Base-by-base conservation (phyloP, 129 eudicot genomes). In the Centrapalus pauciflorus region DNA sequence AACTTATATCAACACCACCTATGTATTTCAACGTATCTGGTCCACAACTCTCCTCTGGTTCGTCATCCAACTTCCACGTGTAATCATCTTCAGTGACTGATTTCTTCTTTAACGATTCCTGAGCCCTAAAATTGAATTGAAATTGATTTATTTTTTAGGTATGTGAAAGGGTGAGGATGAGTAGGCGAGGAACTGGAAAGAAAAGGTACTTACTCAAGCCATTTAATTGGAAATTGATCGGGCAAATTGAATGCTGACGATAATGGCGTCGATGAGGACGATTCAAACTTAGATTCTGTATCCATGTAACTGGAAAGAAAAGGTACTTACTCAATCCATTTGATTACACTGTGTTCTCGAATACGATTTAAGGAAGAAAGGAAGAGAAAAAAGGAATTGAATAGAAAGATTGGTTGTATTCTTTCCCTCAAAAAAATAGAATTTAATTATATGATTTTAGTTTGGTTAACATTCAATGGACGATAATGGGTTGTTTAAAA, bases 1-100 rank as follows among this genome's bases (percentile, higher is more conserved):
- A 93, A 79, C 98, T 93, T 57, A 93, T 64, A 85, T 88, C 98
- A 74, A 89, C 95, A 64, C 98, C 99, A 60, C 92, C 99, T 13
- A 93, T 75, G 64, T 83, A 89, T 55, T 84, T 93, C 83, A 93
- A 70, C 27, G 34, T 55, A 37, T 73, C 66, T 48, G 66, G 67
- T 59, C 48, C 83, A 55, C 67, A 51, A 34, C 62, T 10, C 30
- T 70, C 77, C 62, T 57, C 72, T 55, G 50, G 45, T 54, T 38
- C 65, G 48, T 67, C 79, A 35, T 51, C 68, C 37, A 85, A 25
- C 57, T 73, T 78, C 98, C 98, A 93, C 27, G 64, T 65, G 83
- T 81, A 83, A 60, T 76, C 75, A 70, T 88, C 96, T 77, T 78
- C 75, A 4, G 81, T 78, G 32, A 88, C 69, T 46, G 89, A 69